Percentiles rank a stretch among this genome's conserved stretches.
phyloP scores from a whole-genome alignment of 306 rosid genomes.

The Oemleria cerasiformis region DNA sequence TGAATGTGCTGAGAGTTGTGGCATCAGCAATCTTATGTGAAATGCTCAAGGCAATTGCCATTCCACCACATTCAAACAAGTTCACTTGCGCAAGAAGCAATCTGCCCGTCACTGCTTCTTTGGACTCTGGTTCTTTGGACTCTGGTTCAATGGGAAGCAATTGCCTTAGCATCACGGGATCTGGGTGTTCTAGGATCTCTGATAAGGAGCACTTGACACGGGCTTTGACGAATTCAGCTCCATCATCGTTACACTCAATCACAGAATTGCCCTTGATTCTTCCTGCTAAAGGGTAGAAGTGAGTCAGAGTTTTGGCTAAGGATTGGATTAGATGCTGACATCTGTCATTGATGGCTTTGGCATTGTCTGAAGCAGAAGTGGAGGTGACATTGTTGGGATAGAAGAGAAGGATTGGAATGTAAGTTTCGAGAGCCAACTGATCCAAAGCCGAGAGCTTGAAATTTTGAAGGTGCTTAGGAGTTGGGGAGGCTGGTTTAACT shows the following conservation, averaged over 20 bases:
- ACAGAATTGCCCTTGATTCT: neutral
- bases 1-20: neutral
- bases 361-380: no score
- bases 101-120: neutral
- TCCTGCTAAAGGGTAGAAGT: conserved; percentile 21
- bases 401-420: neutral
- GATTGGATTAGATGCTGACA: neutral
- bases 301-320: conserved; percentile 14
- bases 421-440: conserved; percentile 2
- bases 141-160: neutral
- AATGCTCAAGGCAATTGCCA: conserved; percentile 5
- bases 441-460: conserved; percentile 16
- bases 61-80: conserved; percentile 25
- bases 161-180: neutral
- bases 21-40: conserved; percentile 20
- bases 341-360: no score
- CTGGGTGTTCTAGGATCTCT: neutral
- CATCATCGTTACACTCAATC: conserved; percentile 13
- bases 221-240: conserved; percentile 12
- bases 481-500: conserved; percentile 34
- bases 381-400: neutral
- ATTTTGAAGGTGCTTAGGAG: conserved; percentile 17
- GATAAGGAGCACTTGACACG: neutral
- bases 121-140: neutral
- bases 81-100: conserved; percentile 7